Evolutionary conservation across 257 asterid species (phyloP).

Genomic region (Paulownia fortunei): DNA sequence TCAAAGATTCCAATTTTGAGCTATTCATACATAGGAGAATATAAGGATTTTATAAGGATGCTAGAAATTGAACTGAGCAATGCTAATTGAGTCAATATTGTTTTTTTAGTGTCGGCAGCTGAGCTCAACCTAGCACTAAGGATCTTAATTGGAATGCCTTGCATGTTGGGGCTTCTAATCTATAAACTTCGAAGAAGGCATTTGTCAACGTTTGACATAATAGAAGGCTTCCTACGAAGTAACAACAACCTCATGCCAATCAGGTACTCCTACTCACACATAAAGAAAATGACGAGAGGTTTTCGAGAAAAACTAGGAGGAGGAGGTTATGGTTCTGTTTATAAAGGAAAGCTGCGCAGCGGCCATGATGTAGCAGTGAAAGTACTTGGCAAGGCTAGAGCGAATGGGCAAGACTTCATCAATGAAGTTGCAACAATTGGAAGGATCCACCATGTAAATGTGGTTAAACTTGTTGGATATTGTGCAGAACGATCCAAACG

Average conservation of each 20-base stretch:
- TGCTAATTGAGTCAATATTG: too few species aligned
- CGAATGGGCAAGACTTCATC: constrained; percentile 43
- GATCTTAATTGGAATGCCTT: constrained; percentile 31
- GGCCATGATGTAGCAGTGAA: constrained; percentile 41
- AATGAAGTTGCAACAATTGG: constrained; percentile 46
- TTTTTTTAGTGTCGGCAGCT: too few species aligned
- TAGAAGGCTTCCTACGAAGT: constrained; percentile 35
- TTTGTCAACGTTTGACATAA: constrained; percentile 27
- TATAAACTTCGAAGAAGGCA: constrained; percentile 33
- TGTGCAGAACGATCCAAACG: too few species aligned
- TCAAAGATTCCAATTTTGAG: too few species aligned
- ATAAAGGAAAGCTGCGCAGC: too few species aligned
- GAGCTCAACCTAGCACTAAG: background rate
- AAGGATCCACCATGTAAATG: too few species aligned
- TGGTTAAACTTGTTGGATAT: too few species aligned
- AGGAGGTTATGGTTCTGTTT: constrained; percentile 44
- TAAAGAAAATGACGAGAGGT: constrained; percentile 35
- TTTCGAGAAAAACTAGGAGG: constrained; percentile 42
- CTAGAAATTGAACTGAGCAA: too few species aligned
- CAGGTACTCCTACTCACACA: constrained; percentile 37
- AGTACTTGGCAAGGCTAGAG: constrained; percentile 27
- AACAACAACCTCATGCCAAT: constrained; percentile 41
- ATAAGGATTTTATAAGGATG: too few species aligned
- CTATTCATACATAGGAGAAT: too few species aligned
- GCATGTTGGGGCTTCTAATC: constrained; percentile 22